Percentiles rank a stretch among this genome's conserved stretches.
phyloP scores from a whole-genome alignment of 805 yeast genomes.

The Wickerhamomyces pijperi region DNA sequence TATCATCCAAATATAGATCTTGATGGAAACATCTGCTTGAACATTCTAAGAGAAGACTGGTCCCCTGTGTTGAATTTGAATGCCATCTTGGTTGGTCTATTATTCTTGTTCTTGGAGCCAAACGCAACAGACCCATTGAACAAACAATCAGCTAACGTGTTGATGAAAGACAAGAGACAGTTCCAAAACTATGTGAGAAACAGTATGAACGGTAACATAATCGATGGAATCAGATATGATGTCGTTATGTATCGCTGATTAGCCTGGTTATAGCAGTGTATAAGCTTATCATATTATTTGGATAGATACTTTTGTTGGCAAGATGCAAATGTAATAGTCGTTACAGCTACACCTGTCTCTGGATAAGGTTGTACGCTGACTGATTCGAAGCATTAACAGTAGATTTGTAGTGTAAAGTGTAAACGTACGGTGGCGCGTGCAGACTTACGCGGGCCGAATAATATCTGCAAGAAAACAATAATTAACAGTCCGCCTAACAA shows the following conservation, averaged over 20 bases:
- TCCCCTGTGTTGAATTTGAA: conserved; percentile 81
- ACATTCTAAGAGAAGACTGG: conserved; percentile 93
- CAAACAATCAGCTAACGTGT: conserved; percentile 69
- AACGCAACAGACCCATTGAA: conserved; percentile 89
- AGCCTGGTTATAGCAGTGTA: too few relatives aligned
- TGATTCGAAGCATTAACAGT: too few relatives aligned
- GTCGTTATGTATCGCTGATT: conserved; percentile 30
- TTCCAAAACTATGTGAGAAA: conserved; percentile 48
- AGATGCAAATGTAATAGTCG: too few relatives aligned
- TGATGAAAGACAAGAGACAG: conserved; percentile 30
- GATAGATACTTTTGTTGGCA: too few relatives aligned
- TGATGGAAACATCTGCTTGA: conserved; percentile 85
- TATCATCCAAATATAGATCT: conserved; percentile 92
- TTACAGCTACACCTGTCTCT: too few relatives aligned
- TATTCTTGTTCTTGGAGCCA: conserved; percentile 81
- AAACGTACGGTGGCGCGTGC: too few relatives aligned
- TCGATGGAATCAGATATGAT: conserved; percentile 53
- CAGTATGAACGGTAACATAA: conserved; percentile 65
- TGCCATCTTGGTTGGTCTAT: conserved; percentile 72
- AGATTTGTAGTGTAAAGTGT: too few relatives aligned
- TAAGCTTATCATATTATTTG: too few relatives aligned
- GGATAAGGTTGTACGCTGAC: too few relatives aligned
- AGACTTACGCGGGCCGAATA: too few relatives aligned
- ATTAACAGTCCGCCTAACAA: too few relatives aligned
- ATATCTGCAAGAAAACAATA: too few relatives aligned